Evolutionary conservation across 192 early-diverging fungal genomes (phyloP), one percentile per base, ranked within the genome.

Genomic region (Mortierella claussenii): DNA sequence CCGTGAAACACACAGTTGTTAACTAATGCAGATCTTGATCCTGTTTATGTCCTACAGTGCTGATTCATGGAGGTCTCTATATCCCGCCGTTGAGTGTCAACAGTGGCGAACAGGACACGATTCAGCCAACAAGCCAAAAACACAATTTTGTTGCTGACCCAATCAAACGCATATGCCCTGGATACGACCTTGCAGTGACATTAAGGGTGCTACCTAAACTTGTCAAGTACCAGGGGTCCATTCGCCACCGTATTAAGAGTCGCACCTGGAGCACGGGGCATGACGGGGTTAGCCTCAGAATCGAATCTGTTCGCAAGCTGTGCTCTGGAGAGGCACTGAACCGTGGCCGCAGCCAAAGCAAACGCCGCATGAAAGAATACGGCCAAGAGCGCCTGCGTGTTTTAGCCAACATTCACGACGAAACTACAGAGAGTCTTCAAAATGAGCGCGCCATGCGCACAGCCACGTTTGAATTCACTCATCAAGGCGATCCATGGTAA

Each of bases 201-300:
- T 60, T 95, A 20, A 82, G 92, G 13, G 83, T 94, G 1, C 64
- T 94, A 1, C 94, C 94, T 0, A 89, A 88, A 24, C 79, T 95
- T 13, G 73, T 79, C 18, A 79, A 81, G 11, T 95, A 95, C 78
- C 84, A 88, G 24, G 89, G 89, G 9, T 89, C 87, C 0, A 62
- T 85, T n/a, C 83, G 81, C 21, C 43, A 87, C 73, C 60, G 82
- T 24, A 68, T 86, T 13, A 82, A 86, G 32, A 89, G 87, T 43
- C 70, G 89, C 24, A 86, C 84, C 17, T 95, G 93, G 93, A 87
- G 81, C 9, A 79, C 82, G 2, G 79, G 83, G 30, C 93, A 94
- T 79, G 88, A 93, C 69, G 93, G 93, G 9, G 85, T 91, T 43
- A 93, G 90, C 61, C 73, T 93, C 9, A 81, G 78, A 61, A 82